phyloP scores from a whole-genome alignment of 2,329 filamentous ascomycete genomes.

The Cryphonectria carpinicola region DNA sequence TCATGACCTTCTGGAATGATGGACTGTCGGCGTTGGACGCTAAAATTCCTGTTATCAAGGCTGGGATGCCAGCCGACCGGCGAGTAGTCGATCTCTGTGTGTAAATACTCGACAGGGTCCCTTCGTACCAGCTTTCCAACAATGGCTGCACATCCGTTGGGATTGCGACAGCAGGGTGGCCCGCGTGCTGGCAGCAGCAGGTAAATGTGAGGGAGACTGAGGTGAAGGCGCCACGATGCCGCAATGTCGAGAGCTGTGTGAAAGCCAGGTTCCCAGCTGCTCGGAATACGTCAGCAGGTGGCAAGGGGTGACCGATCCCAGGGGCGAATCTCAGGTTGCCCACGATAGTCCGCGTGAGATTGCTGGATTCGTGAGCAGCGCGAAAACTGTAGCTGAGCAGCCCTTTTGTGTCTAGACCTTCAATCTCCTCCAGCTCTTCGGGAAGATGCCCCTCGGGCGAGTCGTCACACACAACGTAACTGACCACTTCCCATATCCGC shows the following conservation, averaged over 20 bases:
- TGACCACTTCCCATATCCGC: slow-evolving; percentile 77
- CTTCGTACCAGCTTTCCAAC: slow-evolving; percentile 73
- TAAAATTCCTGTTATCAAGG: slow-evolving; percentile 81
- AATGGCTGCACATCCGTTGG: slow-evolving; percentile 46
- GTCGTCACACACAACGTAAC: slow-evolving; percentile 83
- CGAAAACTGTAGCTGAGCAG: slow-evolving; percentile 94
- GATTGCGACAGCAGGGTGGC: slow-evolving; percentile 46
- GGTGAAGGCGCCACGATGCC: slow-evolving; percentile 91
- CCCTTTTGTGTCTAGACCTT: slow-evolving; percentile 81
- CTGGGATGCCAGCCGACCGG: slow-evolving; percentile 88
- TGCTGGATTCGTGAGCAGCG: slow-evolving; percentile 89
- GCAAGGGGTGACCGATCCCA: slow-evolving; percentile 49
- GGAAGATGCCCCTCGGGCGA: slow-evolving; percentile 88
- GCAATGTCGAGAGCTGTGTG: slow-evolving; percentile 77
- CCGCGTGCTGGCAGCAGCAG: slow-evolving; percentile 71
- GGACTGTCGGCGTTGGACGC: slow-evolving; percentile 63
- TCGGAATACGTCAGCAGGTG: slow-evolving; percentile 59
- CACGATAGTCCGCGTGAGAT: slow-evolving; percentile 69
- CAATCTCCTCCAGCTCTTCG: slow-evolving; percentile 72
- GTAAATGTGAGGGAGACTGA: slow-evolving; percentile 89
- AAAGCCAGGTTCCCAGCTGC: slow-evolving; percentile 76
- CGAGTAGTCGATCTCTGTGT: slow-evolving; percentile 82
- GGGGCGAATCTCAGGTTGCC: slow-evolving; percentile 55
- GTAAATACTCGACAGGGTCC: slow-evolving; percentile 71
- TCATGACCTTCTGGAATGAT: slow-evolving; percentile 68